Evolutionary conservation across 1,284 basidiomycete genomes (phyloP), one percentile per base, ranked within the genome.

Genomic region (Cutaneotrichosporon cavernicola): DNA sequence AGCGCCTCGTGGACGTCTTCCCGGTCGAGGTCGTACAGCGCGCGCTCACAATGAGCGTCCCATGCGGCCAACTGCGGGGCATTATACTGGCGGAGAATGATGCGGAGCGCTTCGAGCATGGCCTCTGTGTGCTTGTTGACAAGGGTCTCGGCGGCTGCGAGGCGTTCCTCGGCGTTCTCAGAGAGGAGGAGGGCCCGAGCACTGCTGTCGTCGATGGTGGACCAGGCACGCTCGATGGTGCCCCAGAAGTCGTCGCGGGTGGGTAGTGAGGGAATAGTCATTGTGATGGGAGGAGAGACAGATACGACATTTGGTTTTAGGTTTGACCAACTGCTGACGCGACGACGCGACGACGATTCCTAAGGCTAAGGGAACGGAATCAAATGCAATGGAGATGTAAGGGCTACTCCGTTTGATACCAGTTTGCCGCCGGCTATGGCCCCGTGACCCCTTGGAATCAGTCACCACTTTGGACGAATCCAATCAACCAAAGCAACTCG

Each of bases 1-100:
- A 55, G 32, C 13, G 51, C 52, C 13, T 47, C 49, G 61, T 70
- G 60, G 32, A 63, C 58, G 53, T 62, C 63, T 50, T 60, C 51
- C 16, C 62, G 47, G 60, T 67, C 65, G 32, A 67, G 32, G n/a
- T 56, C 58, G 34, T 62, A 67, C 26, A 64, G 63, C 16, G 58
- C 60, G 26, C 58, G 62, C 26, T 61, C 63, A 49, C 56, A 56
- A 52, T 62, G 49, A 10, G 22, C 36, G 38, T 56, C 55, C 55
- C 55, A 56, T 4, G 36, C 38, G 9, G 14, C n/a, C 10, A 56
- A 38, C 38, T 38, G 22, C 14, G 36, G 18, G 3, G 38, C n/a
- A 9, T 21, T 21, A 38, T 56, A 56, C 8, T 18, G 14, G 9
- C 22, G 14, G 36, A 56, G 55, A 14, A 30, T 40, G 34, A 31